Evolutionary conservation across 2,329 filamentous ascomycete species (phyloP).

Genomic region (Samsoniella hepiali): DNA sequence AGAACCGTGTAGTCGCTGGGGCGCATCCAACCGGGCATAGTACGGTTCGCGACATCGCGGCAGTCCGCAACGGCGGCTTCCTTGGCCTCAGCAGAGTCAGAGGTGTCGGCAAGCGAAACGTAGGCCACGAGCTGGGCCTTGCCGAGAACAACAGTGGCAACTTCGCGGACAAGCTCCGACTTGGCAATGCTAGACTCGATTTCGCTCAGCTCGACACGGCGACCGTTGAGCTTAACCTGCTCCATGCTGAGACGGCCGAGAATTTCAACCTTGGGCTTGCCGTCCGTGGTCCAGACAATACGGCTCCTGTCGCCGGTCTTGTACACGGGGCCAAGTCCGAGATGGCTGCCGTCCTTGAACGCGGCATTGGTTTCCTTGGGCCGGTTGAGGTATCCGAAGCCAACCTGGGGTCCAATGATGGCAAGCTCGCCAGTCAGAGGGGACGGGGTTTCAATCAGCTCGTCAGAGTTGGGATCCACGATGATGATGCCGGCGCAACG

Average conservation of each 20-base stretch:
- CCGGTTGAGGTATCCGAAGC: slow-evolving; percentile 20
- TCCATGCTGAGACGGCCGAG: slow-evolving; percentile 17
- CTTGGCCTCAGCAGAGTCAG: background rate
- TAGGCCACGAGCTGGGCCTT: slow-evolving; percentile 19
- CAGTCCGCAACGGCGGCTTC: slow-evolving; percentile 9
- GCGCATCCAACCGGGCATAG: slow-evolving; percentile 16
- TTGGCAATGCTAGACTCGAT: slow-evolving; percentile 15
- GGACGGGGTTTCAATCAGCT: slow-evolving; percentile 8
- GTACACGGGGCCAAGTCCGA: slow-evolving; percentile 38
- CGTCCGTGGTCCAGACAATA: slow-evolving; percentile 13
- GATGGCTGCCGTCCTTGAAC: slow-evolving; percentile 12
- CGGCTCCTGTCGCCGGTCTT: slow-evolving; percentile 15
- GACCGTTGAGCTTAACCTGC: slow-evolving; percentile 19
- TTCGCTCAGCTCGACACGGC: slow-evolving; percentile 17
- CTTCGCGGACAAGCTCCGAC: slow-evolving; percentile 24
- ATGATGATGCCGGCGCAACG: slow-evolving; percentile 16
- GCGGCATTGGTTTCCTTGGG: slow-evolving; percentile 17
- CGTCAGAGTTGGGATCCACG: slow-evolving; percentile 14
- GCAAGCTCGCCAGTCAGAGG: slow-evolving; percentile 23
- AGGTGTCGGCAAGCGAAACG: slow-evolving; percentile 6
- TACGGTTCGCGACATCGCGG: slow-evolving; percentile 15
- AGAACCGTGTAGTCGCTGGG: slow-evolving; percentile 15
- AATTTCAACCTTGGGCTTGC: slow-evolving; percentile 18
- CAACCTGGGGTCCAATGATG: slow-evolving; percentile 25
- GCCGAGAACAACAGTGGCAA: slow-evolving; percentile 46